Evolutionary conservation across 148 eudicot species (phyloP).

Genomic region (Vaccinium darrowii): DNA sequence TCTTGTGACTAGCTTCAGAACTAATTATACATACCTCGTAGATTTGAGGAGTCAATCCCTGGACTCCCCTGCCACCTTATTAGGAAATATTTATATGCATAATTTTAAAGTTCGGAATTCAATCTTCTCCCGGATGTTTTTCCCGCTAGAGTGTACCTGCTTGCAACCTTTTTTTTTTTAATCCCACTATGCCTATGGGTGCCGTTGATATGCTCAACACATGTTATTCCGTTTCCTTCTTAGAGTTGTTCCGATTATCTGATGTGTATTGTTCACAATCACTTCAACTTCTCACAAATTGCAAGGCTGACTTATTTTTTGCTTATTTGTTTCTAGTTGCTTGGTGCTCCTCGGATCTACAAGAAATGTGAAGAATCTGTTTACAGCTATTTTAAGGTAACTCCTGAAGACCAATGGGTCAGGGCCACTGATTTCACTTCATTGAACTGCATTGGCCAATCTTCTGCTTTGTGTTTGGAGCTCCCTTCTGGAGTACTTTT

Average conservation of each 20-base stretch:
- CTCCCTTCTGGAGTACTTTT: conserved; percentile 50
- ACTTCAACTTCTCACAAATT: background rate
- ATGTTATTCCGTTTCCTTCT: background rate
- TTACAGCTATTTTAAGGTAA: conserved; percentile 40
- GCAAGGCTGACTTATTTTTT: background rate
- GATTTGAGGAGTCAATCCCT: background rate
- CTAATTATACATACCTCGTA: background rate
- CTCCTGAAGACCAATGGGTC: conserved; percentile 62
- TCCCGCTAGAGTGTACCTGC: background rate
- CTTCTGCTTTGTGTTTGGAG: conserved; percentile 68
- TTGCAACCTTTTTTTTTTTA: background rate
- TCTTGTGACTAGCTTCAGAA: background rate
- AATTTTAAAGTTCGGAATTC: background rate
- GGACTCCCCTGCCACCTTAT: background rate
- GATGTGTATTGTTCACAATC: background rate
- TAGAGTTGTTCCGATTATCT: background rate
- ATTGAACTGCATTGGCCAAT: conserved; percentile 59
- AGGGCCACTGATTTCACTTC: conserved; percentile 42
- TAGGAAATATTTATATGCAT: background rate
- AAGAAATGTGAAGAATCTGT: conserved; percentile 35
- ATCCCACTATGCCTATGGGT: background rate
- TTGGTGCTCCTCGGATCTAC: conserved; percentile 70
- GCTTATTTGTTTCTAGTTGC: conserved; percentile 35
- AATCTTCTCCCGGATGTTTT: background rate
- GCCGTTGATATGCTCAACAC: background rate